Conservation (phyloP, 352 stramenopile genomes). For the Phytopythium chamaehyphon region DNA sequence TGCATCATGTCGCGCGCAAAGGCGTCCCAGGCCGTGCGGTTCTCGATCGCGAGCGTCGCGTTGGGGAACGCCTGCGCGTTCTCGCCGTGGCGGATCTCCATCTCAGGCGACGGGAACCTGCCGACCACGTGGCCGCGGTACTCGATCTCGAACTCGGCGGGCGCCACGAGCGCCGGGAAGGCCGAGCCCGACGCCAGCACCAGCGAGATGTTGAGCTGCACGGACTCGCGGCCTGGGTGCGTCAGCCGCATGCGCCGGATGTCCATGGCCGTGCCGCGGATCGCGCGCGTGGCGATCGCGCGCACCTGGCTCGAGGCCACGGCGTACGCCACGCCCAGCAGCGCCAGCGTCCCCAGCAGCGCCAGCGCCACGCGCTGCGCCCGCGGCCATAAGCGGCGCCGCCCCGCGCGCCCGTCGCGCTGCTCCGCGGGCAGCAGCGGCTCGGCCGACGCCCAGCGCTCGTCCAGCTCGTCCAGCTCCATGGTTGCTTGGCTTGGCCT, state of each 20-base stretch:
- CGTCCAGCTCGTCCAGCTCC: constrained; percentile 11
- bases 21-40: constrained; percentile 51
- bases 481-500: neutral
- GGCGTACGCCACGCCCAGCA: constrained; percentile 30
- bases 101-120: constrained; percentile 37
- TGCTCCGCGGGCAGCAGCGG: constrained; percentile 27
- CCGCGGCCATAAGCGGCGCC: constrained; percentile 15
- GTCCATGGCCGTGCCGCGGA: constrained; percentile 52
- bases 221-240: constrained; percentile 17
- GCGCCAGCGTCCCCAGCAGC: constrained; percentile 13
- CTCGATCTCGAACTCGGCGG: constrained; percentile 43
- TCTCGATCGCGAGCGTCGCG: constrained; percentile 46
- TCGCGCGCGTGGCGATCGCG: constrained; percentile 50
- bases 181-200: constrained; percentile 42
- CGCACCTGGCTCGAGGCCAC: constrained; percentile 49
- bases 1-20: constrained; percentile 74
- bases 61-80: constrained; percentile 47
- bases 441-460: constrained; percentile 18
- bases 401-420: neutral
- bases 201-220: constrained; percentile 52
- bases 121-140: constrained; percentile 40
- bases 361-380: constrained; percentile 11
- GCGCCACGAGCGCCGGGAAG: constrained; percentile 42
- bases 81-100: constrained; percentile 44
- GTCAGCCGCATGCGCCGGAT: constrained; percentile 60